A percentile compares a stretch with the other conserved stretches of the same genome.
Conservation (phyloP, 306 rosid species). For the Potentilla sterilis region DNA sequence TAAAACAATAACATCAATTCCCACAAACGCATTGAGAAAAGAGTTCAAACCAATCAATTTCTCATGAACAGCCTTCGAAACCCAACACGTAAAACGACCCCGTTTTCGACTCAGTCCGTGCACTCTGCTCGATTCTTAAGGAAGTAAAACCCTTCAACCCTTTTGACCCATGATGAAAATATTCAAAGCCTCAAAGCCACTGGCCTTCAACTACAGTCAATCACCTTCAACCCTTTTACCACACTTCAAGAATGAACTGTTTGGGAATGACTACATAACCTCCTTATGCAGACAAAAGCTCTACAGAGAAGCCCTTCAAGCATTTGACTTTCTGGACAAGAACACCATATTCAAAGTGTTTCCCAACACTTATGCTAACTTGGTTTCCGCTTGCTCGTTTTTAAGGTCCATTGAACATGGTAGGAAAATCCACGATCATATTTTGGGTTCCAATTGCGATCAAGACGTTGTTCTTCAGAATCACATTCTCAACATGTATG, state of each 20-base stretch:
- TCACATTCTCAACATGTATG: slow-evolving; percentile 67
- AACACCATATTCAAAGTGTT: slow-evolving; percentile 33
- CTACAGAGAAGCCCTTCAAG: slow-evolving; percentile 58
- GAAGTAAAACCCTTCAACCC: not conserved
- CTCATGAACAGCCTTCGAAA: not conserved
- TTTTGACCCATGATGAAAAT: slow-evolving; percentile 8
- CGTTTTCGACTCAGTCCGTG: not conserved
- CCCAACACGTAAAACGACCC: not conserved
- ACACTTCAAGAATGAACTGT: slow-evolving; percentile 28
- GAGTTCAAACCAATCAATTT: not conserved
- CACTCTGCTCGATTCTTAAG: not conserved
- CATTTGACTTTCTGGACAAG: slow-evolving; percentile 44
- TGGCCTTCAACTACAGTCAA: slow-evolving; percentile 29
- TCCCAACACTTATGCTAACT: slow-evolving; percentile 42
- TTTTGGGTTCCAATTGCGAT: slow-evolving; percentile 38
- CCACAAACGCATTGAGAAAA: not conserved
- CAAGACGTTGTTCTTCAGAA: slow-evolving; percentile 53
- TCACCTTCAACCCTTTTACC: slow-evolving; percentile 23
- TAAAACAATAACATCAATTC: not conserved
- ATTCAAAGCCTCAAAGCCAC: slow-evolving; percentile 34
- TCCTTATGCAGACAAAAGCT: slow-evolving; percentile 45
- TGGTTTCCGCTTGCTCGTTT: slow-evolving; percentile 62
- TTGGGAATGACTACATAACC: slow-evolving; percentile 44
- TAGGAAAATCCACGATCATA: slow-evolving; percentile 50
- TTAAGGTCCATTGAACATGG: slow-evolving; percentile 57